Base-by-base conservation (phyloP, 306 rosid species). In the Albizia julibrissin region DNA sequence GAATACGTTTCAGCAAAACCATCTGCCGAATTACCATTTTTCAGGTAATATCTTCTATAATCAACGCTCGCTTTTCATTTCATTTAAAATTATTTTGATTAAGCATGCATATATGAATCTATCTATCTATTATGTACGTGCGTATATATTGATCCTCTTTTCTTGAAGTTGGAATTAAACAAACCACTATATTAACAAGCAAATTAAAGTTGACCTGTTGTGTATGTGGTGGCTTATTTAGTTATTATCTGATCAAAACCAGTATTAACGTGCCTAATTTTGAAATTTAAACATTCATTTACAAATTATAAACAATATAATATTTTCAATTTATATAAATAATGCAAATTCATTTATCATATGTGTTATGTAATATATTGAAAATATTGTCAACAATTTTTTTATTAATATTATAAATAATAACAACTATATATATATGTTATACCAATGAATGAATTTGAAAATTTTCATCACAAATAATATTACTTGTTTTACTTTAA, bases 1-100 rank as follows among this genome's bases (percentile, higher is more conserved):
- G 70, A 93, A 71, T 43, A 86, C 91, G 27, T 69, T 86, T 42
- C 85, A 83, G 40, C 89, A 84, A 2, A 84, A 84, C 58, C 92
- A 77, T 49, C 85, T 87, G 3, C 24, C 27, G 8, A 14, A 47
- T 6, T 47, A 47, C 22, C 85, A 82, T 72, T 91, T 81, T 70
- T 70, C 89, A 84, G 93, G 94, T 56, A 56, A 52, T 50, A 50
- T 50, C 2, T 18, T 49, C 46, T 50, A 15, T 43, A 43, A 43
- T 43, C 13, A 9, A 43, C 46, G 46, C 46, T 43, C 13, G 11
- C 13, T 43, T 43, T 43, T 43, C 46, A 43, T 43, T 43, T 43
- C 13, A 43, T 4, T 18, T 50, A 18, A 18, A 18, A 18, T 50
- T 18, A 18, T 16, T 16, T 16, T 3, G n/a, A 50, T 50, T 37